Conservation (phyloP, 108 stramenopile species). For the Discostella stelligeroides region DNA sequence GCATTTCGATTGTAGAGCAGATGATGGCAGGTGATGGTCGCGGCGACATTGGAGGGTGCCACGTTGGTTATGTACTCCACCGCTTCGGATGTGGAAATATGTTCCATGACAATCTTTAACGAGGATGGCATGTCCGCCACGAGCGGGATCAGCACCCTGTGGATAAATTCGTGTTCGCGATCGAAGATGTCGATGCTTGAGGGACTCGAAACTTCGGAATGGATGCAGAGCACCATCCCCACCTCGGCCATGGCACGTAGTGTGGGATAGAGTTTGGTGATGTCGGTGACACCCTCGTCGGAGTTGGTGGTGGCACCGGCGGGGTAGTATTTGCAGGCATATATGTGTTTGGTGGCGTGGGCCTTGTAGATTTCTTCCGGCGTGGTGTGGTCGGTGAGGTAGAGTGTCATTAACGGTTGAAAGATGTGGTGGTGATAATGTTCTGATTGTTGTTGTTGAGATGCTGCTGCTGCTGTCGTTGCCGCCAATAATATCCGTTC, state of each 20-base stretch:
- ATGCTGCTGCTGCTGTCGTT: background rate
- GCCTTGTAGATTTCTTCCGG: constrained; percentile 91
- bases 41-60: constrained; percentile 87
- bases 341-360: constrained; percentile 71
- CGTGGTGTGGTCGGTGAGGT: constrained; percentile 95
- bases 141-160: constrained; percentile 90
- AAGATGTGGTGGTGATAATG: constrained; percentile 49
- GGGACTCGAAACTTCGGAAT: constrained; percentile 96
- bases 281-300: constrained; percentile 93
- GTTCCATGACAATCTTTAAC: constrained; percentile 98
- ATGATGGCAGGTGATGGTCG: constrained; percentile 98
- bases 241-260: constrained; percentile 89
- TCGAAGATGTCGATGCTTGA: constrained; percentile 95
- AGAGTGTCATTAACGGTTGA: constrained; percentile 96
- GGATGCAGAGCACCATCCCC: constrained; percentile 95
- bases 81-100: constrained; percentile 90
- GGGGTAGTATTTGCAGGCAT: constrained; percentile 97
- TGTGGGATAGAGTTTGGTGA: constrained; percentile 83
- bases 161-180: constrained; percentile 93
- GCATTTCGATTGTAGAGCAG: constrained; percentile 98
- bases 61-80: constrained; percentile 84
- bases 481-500: constrained; percentile 64
- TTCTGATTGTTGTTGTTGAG: no score
- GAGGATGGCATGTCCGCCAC: constrained; percentile 76
- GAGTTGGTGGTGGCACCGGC: constrained; percentile 99